Evolutionary conservation across 2,329 filamentous ascomycete genomes (phyloP), one percentile per base, ranked within the genome.

Genomic region (Clonostachys byssicola): DNA sequence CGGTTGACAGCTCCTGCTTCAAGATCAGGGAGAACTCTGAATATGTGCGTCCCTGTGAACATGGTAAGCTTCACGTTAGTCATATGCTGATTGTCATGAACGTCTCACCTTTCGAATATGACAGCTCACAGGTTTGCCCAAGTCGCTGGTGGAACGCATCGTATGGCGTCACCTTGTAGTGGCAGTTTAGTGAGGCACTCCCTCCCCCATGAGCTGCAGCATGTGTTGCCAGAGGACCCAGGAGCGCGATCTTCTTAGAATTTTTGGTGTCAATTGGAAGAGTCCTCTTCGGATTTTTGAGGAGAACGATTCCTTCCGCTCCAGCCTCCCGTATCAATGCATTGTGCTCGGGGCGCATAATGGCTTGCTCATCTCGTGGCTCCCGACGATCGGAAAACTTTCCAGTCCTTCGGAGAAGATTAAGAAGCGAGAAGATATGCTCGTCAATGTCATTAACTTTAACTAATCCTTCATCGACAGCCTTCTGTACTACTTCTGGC

Each of bases 221-320:
- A n/a, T 57, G 52, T 40, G 59, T 64, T 7, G 60, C 47, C 39
- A 64, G 61, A 30, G 23, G 23, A 1, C 64, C 64, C 7, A 67
- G 53, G 0, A 67, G 48, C 2, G 60, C 60, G 18, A 60, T 50
- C 10, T 52, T 61, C 46, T 62, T 62, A 12, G 49, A 52, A 5
- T 48, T 47, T 3, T 52, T 40, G 1, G 51, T 51, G 4, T 51
- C 48, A 5, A 50, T 56, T 1, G 49, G 69, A 5, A 81, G 56
- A 2, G 87, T 66, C 3, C 79, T 62, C 12, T 65, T 61, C 23
- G 72, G 69, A 49, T 87, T 87, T 63, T 86, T 85, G 35, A 86
- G 64, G 12, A 86, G 71, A 2, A 86, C 81, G 10, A 84, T 78
- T 0, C 79, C 80, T 47, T 81, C 75, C 1, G 57, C 55, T 4